These are phyloP conservation scores for Kwoniella europaea DNA, from an alignment of 768 basidiomycete genomes.

Conservation along the genomic window DNA sequence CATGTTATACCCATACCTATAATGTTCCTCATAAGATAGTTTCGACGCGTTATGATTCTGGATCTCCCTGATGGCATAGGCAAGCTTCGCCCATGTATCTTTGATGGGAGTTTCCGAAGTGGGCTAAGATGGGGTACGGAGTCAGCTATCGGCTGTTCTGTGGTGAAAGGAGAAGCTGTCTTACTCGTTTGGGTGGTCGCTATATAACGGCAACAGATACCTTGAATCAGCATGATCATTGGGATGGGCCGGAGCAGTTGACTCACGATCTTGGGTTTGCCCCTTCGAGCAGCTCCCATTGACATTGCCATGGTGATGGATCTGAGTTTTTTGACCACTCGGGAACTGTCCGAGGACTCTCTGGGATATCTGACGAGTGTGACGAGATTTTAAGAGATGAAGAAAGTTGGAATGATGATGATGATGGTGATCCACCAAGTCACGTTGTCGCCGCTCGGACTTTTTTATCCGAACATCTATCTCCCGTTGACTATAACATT, in stretches of 20 bases:
- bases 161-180: no score
- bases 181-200: slow-evolving; percentile 50
- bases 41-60: slow-evolving; percentile 89
- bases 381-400: background rate
- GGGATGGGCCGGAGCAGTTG: background rate
- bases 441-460: background rate
- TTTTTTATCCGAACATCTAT: slow-evolving; percentile 1
- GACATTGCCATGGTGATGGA: slow-evolving; percentile 41
- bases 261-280: slow-evolving; percentile 50
- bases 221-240: background rate
- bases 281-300: slow-evolving; percentile 42
- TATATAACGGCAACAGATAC: slow-evolving; percentile 12
- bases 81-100: slow-evolving; percentile 79
- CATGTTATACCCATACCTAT: slow-evolving; percentile 92
- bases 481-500: background rate
- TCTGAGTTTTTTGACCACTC: background rate
- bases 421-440: background rate
- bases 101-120: slow-evolving; percentile 64
- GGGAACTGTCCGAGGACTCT: no score
- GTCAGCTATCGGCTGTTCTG: no score
- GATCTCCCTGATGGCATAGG: slow-evolving; percentile 88
- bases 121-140: background rate
- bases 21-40: slow-evolving; percentile 90
- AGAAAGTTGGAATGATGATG: background rate
- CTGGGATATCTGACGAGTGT: background rate